phyloP scores from a whole-genome alignment of 176 grass and related monocot species.

The Bonia amplexicaulis region DNA sequence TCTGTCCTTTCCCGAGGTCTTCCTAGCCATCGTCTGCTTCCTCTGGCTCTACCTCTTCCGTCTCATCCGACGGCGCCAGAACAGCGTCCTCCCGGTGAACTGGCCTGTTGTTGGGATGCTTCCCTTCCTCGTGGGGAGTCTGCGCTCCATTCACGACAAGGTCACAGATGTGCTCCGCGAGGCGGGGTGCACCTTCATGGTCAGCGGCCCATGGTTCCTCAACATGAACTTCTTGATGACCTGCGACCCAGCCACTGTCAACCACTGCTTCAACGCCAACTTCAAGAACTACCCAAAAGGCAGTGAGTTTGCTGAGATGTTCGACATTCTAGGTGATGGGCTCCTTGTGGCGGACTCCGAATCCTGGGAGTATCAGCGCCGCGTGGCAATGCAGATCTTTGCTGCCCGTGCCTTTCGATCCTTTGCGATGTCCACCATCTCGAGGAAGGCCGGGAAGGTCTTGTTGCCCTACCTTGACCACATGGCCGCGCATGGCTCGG shows the following conservation, averaged over 20 bases:
- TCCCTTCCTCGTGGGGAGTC: slow-evolving; percentile 21
- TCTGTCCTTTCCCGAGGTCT: slow-evolving; percentile 47
- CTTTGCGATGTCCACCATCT: slow-evolving; percentile 33
- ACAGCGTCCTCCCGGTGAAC: slow-evolving; percentile 25
- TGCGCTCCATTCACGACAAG: slow-evolving; percentile 46
- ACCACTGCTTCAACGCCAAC: slow-evolving; percentile 53
- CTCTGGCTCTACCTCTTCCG: slow-evolving; percentile 35
- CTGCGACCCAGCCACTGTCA: slow-evolving; percentile 58
- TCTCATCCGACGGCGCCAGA: slow-evolving; percentile 1
- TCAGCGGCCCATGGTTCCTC: slow-evolving; percentile 50
- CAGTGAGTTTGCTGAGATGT: slow-evolving; percentile 52
- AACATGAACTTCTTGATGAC: slow-evolving; percentile 46
- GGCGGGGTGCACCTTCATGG: slow-evolving; percentile 34
- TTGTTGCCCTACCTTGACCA: slow-evolving; percentile 55
- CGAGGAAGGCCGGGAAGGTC: slow-evolving; percentile 24
- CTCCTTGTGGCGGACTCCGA: slow-evolving; percentile 52
- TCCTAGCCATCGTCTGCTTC: slow-evolving; percentile 53
- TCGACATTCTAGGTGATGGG: slow-evolving; percentile 54
- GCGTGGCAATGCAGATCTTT: slow-evolving; percentile 36
- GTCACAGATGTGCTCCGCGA: slow-evolving; percentile 17
- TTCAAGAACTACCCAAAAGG: slow-evolving; percentile 60
- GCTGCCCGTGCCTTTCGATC: slow-evolving; percentile 40
- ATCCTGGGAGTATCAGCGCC: slow-evolving; percentile 57
- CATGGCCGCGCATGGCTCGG: slow-evolving; percentile 15
- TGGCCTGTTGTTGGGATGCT: slow-evolving; percentile 69